Base-by-base conservation (phyloP, 805 yeast species). In the Metschnikowia proteae region DNA sequence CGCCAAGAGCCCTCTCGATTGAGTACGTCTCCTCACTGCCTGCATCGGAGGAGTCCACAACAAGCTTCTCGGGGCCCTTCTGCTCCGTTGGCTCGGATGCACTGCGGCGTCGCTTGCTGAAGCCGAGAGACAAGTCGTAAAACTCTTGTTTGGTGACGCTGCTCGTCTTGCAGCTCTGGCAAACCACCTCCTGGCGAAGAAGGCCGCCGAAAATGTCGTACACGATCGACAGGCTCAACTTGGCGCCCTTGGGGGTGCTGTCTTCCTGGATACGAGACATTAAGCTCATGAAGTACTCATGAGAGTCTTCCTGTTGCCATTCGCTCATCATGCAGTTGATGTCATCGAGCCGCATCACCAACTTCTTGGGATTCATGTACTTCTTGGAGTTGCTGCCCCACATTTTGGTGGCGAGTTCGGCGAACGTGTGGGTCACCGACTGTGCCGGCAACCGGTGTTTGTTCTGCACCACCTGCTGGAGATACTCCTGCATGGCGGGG, bases 221-320 rank as follows among this genome's bases (percentile, higher is more conserved):
- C 13, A 94, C 73, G 32, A 92, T 83, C 48, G 95, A 85, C 55
- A 84, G 77, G 55, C 86, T 86, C 60, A 91, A 72, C 62, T 91
- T 91, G 41, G 73, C 77, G n/a, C 96, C 97, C 61, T 80, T 84
- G 33, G 98, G 98, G 0, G 94, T 89, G 9, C 88, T 79, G 63
- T 91, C 97, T 62, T 91, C 97, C 67, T 91, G 98, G 45, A 91
- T 69, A 45, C 97, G 71, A 6, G 92, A 81, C 76, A 91, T 78
- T 52, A 91, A 72, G 9, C 96, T 88, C 97, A 91, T 91, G 65
- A 86, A 88, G 69, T 91, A 94, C 68, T 94, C 99, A 67, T 94
- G 99, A 0, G 96, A 86, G 67, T 94, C 99, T 67, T 94, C 98
- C 66, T 94, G 99, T 67, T 89, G 91, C 96, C 96, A 91, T 64